Percentiles rank a stretch among this genome's conserved stretches.
Evolutionary conservation across 2,329 filamentous ascomycete genomes (phyloP).

Genomic region (Ophidiomyces ophidiicola): DNA sequence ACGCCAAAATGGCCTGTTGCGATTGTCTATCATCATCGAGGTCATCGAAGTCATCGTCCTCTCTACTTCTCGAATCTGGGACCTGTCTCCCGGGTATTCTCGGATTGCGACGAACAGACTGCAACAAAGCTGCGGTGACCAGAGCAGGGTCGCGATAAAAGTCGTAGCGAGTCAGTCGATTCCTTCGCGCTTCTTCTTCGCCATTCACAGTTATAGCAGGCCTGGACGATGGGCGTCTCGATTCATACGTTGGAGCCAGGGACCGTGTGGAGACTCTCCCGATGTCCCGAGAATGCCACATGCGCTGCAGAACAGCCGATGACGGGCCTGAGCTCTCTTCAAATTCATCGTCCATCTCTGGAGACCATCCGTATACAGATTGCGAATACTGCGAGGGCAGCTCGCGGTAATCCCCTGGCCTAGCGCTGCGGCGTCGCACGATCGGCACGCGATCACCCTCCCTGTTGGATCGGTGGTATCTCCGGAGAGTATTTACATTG

Average conservation of each 20-base stretch:
- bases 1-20: background rate
- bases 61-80: slow-evolving; percentile 32
- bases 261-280: background rate
- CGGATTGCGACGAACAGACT: slow-evolving; percentile 31
- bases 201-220: slow-evolving; percentile 18
- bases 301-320: slow-evolving; percentile 20
- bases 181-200: slow-evolving; percentile 17
- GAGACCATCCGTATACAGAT: slow-evolving; percentile 50
- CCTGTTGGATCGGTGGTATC: background rate
- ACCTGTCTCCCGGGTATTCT: slow-evolving; percentile 26
- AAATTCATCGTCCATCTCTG: slow-evolving; percentile 31
- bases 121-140: slow-evolving; percentile 28
- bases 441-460: slow-evolving; percentile 28
- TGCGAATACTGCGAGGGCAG: slow-evolving; percentile 43
- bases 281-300: slow-evolving; percentile 20
- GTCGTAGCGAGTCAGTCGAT: background rate
- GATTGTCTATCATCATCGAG: slow-evolving; percentile 1
- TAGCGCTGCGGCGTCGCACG: slow-evolving; percentile 27
- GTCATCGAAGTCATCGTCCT: too few relatives aligned
- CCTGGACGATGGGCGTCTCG: slow-evolving; percentile 17
- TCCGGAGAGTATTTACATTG: background rate
- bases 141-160: slow-evolving; percentile 7
- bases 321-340: slow-evolving; percentile 18
- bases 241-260: slow-evolving; percentile 15
- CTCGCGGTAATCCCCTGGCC: slow-evolving; percentile 35